A percentile compares a stretch with the other conserved stretches of the same genome.
Evolutionary conservation across 2,329 filamentous ascomycete species (phyloP).

Genomic region (Zymoseptoria ardabiliae): DNA sequence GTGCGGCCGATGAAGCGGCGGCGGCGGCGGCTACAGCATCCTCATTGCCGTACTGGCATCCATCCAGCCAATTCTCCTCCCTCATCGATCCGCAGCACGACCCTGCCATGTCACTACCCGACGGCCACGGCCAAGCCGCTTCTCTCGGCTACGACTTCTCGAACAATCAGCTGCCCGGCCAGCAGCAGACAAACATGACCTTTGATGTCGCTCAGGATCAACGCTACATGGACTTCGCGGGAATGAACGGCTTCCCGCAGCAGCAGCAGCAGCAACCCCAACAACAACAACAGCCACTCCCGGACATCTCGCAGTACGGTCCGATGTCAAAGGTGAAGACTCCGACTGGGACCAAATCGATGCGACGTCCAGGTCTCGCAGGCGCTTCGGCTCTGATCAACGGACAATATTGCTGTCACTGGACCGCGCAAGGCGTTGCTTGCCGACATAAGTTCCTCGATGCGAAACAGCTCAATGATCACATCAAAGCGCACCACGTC

Average conservation of each 20-base stretch:
- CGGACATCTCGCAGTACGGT: slow-evolving; percentile 2
- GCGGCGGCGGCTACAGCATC: slow-evolving; percentile 3
- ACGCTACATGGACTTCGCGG: slow-evolving; percentile 5
- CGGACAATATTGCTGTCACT: slow-evolving; percentile 25
- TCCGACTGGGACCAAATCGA: slow-evolving; percentile 12
- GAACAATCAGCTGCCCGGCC: slow-evolving; percentile 1
- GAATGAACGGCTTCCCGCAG: slow-evolving; percentile 6
- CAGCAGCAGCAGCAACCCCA: not conserved
- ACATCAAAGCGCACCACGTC: slow-evolving; percentile 46
- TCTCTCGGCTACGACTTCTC: slow-evolving; percentile 1
- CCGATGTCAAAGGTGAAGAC: slow-evolving; percentile 14
- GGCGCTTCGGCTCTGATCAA: slow-evolving; percentile 21
- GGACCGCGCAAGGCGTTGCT: slow-evolving; percentile 15
- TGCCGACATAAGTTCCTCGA: slow-evolving; percentile 33
- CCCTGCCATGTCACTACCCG: slow-evolving; percentile 1
- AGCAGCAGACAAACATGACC: slow-evolving; percentile 2
- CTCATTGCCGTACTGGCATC: slow-evolving; percentile 19
- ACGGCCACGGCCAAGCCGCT: not conserved
- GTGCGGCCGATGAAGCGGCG: slow-evolving; percentile 8
- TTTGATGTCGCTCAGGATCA: slow-evolving; percentile 3
- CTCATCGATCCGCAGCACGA: slow-evolving; percentile 17
- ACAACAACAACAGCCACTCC: not conserved
- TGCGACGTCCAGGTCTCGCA: slow-evolving; percentile 20
- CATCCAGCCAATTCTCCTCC: slow-evolving; percentile 18
- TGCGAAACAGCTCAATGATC: slow-evolving; percentile 48